Percentiles rank a stretch among this genome's conserved stretches.
Conservation (phyloP, 495 filamentous ascomycete species). For the Talaromyces thailandensis region DNA sequence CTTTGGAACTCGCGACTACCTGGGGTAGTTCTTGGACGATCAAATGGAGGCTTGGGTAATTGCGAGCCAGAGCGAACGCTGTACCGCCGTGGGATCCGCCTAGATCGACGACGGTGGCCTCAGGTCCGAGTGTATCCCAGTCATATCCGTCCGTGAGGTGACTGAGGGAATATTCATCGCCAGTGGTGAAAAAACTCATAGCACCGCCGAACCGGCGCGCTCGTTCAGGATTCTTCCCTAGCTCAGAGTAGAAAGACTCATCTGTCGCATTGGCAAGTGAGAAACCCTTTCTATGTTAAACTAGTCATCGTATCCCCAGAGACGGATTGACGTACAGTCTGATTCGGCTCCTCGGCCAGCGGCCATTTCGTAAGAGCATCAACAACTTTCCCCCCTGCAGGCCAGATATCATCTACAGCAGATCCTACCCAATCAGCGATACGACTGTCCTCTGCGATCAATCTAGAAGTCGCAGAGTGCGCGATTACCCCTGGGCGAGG, state of each 20-base stretch:
- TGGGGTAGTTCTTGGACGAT: constrained; percentile 47
- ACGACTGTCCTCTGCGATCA: constrained; percentile 31
- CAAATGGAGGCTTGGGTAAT: constrained; percentile 38
- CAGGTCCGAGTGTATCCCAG: constrained; percentile 26
- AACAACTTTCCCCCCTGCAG: constrained; percentile 28
- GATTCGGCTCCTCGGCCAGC: constrained; percentile 23
- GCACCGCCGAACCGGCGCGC: constrained; percentile 41
- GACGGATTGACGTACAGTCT: constrained; percentile 15
- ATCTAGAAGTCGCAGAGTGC: constrained; percentile 41
- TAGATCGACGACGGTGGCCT: constrained; percentile 38
- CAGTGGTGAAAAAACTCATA: constrained; percentile 41
- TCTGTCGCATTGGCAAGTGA: constrained; percentile 37
- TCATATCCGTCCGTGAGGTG: constrained; percentile 37
- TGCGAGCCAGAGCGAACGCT: constrained; percentile 33
- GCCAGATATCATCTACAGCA: constrained; percentile 43
- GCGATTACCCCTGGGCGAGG: constrained; percentile 36
- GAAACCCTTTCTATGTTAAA: constrained; percentile 26
- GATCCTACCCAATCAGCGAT: constrained; percentile 43
- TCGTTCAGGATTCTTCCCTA: constrained; percentile 33
- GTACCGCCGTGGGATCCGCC: constrained; percentile 47
- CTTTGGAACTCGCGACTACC: constrained; percentile 34
- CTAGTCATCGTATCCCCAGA: background rate
- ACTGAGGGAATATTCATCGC: constrained; percentile 38
- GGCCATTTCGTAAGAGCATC: constrained; percentile 14
- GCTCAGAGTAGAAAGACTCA: constrained; percentile 24